Evolutionary conservation across 2,329 filamentous ascomycete genomes (phyloP).

Genomic region (Trichoderma cornu-damae): DNA sequence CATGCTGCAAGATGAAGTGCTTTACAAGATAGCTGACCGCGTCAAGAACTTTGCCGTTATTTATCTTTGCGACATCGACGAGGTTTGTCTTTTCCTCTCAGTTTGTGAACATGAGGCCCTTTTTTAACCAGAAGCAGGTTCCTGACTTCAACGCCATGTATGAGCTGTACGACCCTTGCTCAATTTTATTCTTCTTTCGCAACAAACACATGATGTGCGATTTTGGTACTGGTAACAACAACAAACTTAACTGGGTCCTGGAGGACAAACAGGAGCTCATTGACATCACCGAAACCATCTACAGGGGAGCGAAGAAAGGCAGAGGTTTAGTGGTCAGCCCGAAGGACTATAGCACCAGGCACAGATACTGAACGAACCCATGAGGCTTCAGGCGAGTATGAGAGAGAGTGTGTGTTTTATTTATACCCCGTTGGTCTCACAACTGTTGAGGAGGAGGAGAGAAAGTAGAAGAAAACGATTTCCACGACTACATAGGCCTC

Average conservation of each 20-base stretch:
- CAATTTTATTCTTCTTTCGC: constrained; percentile 94
- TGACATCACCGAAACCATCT: constrained; percentile 97
- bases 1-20: constrained; percentile 78
- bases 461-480: neutral
- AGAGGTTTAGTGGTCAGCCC: constrained; percentile 93
- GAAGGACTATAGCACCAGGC: constrained; percentile 51
- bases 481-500: too few species aligned
- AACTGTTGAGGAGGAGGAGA: neutral
- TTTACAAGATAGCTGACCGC: constrained; percentile 86
- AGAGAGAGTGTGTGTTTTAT: neutral
- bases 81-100: neutral
- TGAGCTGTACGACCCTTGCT: constrained; percentile 82
- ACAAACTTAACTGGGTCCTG: constrained; percentile 89
- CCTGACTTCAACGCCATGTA: constrained; percentile 73
- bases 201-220: constrained; percentile 99
- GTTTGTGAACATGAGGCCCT: neutral
- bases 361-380: constrained; percentile 20
- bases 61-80: constrained; percentile 87
- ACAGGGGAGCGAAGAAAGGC: constrained; percentile 97
- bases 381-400: neutral
- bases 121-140: neutral
- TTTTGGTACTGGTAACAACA: constrained; percentile 97
- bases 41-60: constrained; percentile 92
- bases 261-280: constrained; percentile 99
- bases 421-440: constrained; percentile 7